Conservation (phyloP, 2,329 filamentous ascomycete genomes). For the Pyricularia pennisetigena region DNA sequence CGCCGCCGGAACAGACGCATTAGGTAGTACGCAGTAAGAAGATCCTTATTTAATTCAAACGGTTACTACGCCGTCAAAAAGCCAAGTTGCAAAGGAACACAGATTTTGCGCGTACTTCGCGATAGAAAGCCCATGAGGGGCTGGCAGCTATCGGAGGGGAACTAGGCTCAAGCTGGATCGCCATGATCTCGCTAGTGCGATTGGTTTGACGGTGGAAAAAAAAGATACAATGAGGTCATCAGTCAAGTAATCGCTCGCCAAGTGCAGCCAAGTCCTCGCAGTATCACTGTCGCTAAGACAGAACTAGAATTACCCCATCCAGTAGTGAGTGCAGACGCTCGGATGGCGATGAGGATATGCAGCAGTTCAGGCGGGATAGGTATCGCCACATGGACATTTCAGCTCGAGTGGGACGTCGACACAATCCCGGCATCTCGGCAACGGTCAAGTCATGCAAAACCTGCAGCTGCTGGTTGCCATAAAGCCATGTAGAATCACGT, state of each 20-base stretch:
- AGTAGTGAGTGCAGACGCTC: background rate
- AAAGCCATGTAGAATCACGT: background rate
- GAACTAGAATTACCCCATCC: too few relatives aligned
- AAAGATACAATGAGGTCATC: background rate
- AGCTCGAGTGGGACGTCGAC: background rate
- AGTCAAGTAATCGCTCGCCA: background rate
- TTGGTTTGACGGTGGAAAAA: background rate
- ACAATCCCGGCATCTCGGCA: background rate
- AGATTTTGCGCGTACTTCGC: background rate
- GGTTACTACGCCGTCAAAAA: background rate
- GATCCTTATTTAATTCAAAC: background rate
- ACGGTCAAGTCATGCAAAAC: background rate
- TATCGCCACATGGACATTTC: background rate
- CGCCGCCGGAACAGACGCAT: background rate
- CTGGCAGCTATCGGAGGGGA: background rate
- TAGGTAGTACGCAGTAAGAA: background rate
- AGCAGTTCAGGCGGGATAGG: background rate
- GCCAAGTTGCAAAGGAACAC: background rate
- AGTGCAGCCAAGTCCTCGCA: background rate
- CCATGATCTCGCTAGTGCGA: background rate
- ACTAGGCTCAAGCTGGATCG: background rate
- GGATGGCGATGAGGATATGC: background rate
- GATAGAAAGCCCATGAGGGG: background rate
- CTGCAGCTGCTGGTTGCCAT: background rate
- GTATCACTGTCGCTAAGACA: background rate